Base-by-base conservation (phyloP, 257 asterid species). In the Jaltomata sinuosa region DNA sequence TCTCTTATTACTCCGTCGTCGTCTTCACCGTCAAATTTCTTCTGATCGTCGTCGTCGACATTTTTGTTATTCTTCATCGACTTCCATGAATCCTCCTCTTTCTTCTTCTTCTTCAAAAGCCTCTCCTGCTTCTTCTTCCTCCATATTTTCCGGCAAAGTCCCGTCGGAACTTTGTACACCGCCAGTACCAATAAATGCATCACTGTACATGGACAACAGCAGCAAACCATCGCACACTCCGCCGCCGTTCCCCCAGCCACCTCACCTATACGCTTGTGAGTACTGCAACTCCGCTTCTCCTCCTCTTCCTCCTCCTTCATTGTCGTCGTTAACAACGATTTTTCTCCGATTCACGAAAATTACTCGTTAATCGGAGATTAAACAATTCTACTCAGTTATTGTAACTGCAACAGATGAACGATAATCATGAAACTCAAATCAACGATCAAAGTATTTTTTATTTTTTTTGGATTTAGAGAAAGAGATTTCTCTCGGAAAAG, bases 181-280 rank as follows among this genome's bases (percentile, higher is more conserved):
- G 94, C 96, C 83, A 92, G 76, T 50, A 94, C 90, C 9, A 94
- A 49, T 36, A 95, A 87, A 72, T 94, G 85, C 81, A 89, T 88
- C 76, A 94, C 40, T 42, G 91, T 90, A 85, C 94, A 91, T 1
- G 99, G 98, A 69, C 93, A 91, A 89, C 99, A 94, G 88, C 99
- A 95, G 81, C 94, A 90, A 83, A 95, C 93, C 81, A 94, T 97
- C 55, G 98, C 97, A 93, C 87, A 96, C 90, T 88, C 97, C 45
- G 98, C 98, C 85, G 95, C 62, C 29, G 98, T 91, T 1, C 94
- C 94, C 3, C 98, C 98, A 7, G 94, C 97, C 21, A 92, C 88
- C 89, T 95, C 98, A 45, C 91, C 97, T 83, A 91, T 62, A 19
- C 92, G 87, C 36, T 79, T 67, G 77, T 77, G 82, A 29, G 87